Evolutionary conservation across 495 filamentous ascomycete species (phyloP).

Genomic region (Choiromyces venosus): DNA sequence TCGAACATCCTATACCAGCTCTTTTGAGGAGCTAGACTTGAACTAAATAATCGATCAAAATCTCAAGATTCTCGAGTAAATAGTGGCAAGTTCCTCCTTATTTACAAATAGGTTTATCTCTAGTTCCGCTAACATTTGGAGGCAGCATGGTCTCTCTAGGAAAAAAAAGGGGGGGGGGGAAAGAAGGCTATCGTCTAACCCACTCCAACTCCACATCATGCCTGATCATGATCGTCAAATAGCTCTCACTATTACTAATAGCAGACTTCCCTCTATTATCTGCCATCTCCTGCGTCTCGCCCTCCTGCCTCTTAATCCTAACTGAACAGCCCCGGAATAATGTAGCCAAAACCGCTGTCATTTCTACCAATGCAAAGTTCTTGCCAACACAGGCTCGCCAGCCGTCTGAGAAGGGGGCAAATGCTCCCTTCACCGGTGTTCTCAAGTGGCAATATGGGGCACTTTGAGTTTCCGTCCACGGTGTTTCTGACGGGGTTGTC

Average conservation of each 20-base stretch:
- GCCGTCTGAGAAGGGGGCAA: constrained; percentile 40
- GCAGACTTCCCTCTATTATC: constrained; percentile 43
- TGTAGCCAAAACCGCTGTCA: constrained; percentile 33
- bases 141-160: neutral
- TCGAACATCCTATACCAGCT: neutral
- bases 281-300: constrained; percentile 48
- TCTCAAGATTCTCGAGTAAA: neutral
- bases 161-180: constrained; percentile 28
- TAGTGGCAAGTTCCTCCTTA: neutral
- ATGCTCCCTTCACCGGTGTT: constrained; percentile 41
- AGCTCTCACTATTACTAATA: constrained; percentile 42
- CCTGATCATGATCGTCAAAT: constrained; percentile 44
- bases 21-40: neutral
- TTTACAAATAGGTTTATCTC: no score
- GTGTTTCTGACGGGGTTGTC: constrained; percentile 7
- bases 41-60: neutral
- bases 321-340: constrained; percentile 30
- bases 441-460: constrained; percentile 33
- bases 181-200: constrained; percentile 27
- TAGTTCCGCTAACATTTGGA: neutral
- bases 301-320: constrained; percentile 13
- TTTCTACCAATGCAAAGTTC: constrained; percentile 42
- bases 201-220: constrained; percentile 41
- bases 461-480: constrained; percentile 8
- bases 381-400: constrained; percentile 38